phyloP scores from a whole-genome alignment of 805 yeast genomes.

The Limtongia smithiae region DNA sequence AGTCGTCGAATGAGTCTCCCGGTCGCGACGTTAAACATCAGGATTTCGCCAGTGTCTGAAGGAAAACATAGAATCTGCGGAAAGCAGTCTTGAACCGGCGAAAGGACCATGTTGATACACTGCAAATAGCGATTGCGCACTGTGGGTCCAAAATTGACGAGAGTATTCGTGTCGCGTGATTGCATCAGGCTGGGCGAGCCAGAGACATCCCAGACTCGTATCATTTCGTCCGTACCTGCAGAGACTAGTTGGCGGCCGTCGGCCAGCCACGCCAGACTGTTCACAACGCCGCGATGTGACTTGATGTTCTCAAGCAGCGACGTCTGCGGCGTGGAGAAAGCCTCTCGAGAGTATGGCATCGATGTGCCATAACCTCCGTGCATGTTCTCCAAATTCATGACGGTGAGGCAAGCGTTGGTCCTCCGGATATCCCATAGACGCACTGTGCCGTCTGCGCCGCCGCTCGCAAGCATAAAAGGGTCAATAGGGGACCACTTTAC shows the following conservation, averaged over 20 bases:
- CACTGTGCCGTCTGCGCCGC: slow-evolving; percentile 77
- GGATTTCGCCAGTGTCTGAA: slow-evolving; percentile 69
- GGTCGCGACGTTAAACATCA: slow-evolving; percentile 54
- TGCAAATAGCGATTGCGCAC: slow-evolving; percentile 63
- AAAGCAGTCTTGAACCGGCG: slow-evolving; percentile 51
- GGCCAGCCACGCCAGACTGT: slow-evolving; percentile 73
- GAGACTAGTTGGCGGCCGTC: slow-evolving; percentile 60
- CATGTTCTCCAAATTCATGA: slow-evolving; percentile 51
- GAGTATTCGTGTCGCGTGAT: slow-evolving; percentile 44
- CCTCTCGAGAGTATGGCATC: slow-evolving; percentile 11
- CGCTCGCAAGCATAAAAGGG: slow-evolving; percentile 63
- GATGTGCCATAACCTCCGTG: slow-evolving; percentile 12
- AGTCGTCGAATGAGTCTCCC: slow-evolving; percentile 62
- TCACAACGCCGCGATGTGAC: slow-evolving; percentile 76
- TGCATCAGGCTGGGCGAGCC: slow-evolving; percentile 36
- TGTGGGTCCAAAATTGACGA: slow-evolving; percentile 73
- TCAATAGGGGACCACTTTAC: slow-evolving; percentile 74
- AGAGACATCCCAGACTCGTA: slow-evolving; percentile 73
- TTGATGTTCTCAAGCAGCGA: slow-evolving; percentile 35
- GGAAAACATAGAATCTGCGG: slow-evolving; percentile 63
- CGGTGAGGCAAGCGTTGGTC: slow-evolving; percentile 58
- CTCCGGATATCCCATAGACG: slow-evolving; percentile 83
- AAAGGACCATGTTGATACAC: slow-evolving; percentile 52
- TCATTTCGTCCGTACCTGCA: slow-evolving; percentile 75
- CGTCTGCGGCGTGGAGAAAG: slow-evolving; percentile 16